Evolutionary conservation across 2,329 filamentous ascomycete genomes (phyloP), one percentile per base, ranked within the genome.

Genomic region (Penicillium sclerotigenum): DNA sequence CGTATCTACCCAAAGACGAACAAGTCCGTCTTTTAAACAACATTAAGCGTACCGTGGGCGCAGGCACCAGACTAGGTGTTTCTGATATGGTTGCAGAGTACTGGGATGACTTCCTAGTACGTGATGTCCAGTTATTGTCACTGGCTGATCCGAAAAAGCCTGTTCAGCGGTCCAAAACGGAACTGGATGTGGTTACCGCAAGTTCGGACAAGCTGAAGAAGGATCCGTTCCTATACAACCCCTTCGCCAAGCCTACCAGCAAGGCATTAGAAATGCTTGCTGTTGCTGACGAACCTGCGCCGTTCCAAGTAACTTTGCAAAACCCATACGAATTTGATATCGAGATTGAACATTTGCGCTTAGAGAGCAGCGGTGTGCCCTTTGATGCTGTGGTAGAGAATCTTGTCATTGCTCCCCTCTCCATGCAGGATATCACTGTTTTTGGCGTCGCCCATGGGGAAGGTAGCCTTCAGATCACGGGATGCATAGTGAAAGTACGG

Each of bases 301-400:
- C 83, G 4, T 96, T 97, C 73, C 83, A 84, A 63, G 82, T 97
- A 29, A 91, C 89, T 1, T 78, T 99, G 18, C 94, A 97, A 69
- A 99, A 99, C 65, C 91, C 92, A 0, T 97, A 91, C 65, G 93
- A 97, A 58, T 88, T 97, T 61, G 91, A 97, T 59, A 78, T 99
- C 5, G 90, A 96, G 52, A 86, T 99, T 33, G 91, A 97, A 69
- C 87, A 85, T 51, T 81, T 99, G 42, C 82, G 81, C 26, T 77
- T 99, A 7, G 86, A 91, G 59, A 84, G 86, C 10, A 85, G 89
- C 57, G 91, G 90, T 0, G 82, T 86, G 24, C 80, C 85, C 1
- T 90, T 97, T 55, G 83, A 87, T 52, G 86, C 88, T 0, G 75
- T 82, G 7, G 76, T 82, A 14, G 84, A 88, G 61, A 83, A 82